Evolutionary conservation across 2,329 filamentous ascomycete species (phyloP).

Genomic region (Trichoderma harzianum): DNA sequence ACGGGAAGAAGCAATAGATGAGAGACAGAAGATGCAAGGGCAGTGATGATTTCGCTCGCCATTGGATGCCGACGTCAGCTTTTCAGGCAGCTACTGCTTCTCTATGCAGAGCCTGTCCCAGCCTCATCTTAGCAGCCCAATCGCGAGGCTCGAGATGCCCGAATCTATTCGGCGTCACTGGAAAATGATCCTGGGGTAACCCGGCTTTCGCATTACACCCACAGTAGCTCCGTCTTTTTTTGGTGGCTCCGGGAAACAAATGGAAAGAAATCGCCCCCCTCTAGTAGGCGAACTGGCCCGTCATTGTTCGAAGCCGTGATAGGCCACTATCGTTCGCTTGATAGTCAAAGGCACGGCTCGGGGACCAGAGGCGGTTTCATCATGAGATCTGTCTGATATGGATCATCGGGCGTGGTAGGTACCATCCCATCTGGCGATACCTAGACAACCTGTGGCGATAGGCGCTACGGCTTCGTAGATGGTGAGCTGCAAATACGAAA

Average conservation of each 20-base stretch:
- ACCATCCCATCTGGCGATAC: background rate
- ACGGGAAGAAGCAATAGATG: background rate
- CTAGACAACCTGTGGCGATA: background rate
- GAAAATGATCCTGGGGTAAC: constrained; percentile 9
- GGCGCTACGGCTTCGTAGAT: background rate
- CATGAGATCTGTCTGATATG: constrained; percentile 19
- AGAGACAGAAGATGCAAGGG: constrained; percentile 10
- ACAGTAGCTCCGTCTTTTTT: background rate
- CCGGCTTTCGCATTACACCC: background rate
- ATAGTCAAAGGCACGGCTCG: constrained; percentile 1
- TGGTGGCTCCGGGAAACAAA: background rate
- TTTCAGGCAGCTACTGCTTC: background rate
- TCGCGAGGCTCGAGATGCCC: background rate
- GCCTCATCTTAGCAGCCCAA: constrained; percentile 4
- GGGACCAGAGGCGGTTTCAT: constrained; percentile 17
- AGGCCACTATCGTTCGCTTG: background rate
- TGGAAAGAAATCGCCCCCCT: background rate
- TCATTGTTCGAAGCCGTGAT: background rate
- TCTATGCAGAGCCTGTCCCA: background rate
- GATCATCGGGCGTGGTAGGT: constrained; percentile 7
- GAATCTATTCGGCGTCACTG: background rate
- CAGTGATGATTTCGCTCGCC: background rate
- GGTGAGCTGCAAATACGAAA: constrained; percentile 1
- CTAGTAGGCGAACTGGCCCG: constrained; percentile 6
- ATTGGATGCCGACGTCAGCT: constrained; percentile 2